Evolutionary conservation across 2,329 filamentous ascomycete species (phyloP).

Genomic region (Xylariaceae sp.): DNA sequence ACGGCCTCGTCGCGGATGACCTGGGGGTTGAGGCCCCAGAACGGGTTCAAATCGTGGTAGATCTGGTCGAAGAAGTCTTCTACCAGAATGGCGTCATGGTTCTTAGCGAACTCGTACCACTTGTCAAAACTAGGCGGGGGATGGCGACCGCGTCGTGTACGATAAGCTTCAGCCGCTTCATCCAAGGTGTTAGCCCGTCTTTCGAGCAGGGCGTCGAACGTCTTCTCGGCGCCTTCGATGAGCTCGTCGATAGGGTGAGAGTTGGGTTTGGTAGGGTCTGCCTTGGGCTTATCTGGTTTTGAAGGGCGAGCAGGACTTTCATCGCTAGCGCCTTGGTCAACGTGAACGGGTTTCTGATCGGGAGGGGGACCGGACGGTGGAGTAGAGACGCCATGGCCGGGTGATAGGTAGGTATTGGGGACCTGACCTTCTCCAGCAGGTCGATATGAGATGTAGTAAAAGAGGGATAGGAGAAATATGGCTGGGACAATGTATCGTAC

Average conservation of each 20-base stretch:
- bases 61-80: constrained; percentile 58
- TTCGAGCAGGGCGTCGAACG: constrained; percentile 43
- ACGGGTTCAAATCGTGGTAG: constrained; percentile 54
- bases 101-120: constrained; percentile 50
- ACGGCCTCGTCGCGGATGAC: constrained; percentile 55
- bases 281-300: neutral
- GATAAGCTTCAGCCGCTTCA: constrained; percentile 49
- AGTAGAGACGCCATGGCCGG: constrained; percentile 17
- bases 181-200: constrained; percentile 47
- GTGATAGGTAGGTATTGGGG: constrained; percentile 22
- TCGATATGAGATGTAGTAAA: constrained; percentile 39
- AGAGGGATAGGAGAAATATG: constrained; percentile 38
- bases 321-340: neutral
- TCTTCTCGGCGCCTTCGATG: constrained; percentile 43
- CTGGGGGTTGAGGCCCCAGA: constrained; percentile 55
- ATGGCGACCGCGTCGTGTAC: constrained; percentile 50
- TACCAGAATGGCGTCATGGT: constrained; percentile 46
- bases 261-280: constrained; percentile 16
- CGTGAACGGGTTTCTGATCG: constrained; percentile 18
- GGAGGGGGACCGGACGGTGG: constrained; percentile 9
- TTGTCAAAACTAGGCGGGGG: constrained; percentile 52
- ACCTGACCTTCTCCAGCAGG: constrained; percentile 13
- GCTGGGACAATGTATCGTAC: constrained; percentile 46
- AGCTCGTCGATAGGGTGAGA: constrained; percentile 50
- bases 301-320: constrained; percentile 18